These are phyloP conservation scores for Elsinoe perseae DNA, from an alignment of 2,329 filamentous ascomycete genomes.

Conservation along the genomic window DNA sequence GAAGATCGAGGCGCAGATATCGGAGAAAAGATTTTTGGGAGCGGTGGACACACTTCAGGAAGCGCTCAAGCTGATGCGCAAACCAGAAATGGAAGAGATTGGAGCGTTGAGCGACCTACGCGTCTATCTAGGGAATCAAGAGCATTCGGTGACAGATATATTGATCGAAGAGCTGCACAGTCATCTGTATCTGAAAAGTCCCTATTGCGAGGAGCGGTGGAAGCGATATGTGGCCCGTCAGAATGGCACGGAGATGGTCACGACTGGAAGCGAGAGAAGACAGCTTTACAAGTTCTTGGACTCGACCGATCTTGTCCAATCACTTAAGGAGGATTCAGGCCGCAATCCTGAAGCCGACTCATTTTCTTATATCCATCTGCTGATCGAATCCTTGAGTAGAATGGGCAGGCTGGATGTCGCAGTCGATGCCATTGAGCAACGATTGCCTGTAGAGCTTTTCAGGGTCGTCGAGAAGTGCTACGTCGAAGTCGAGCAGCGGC, in stretches of 20 bases:
- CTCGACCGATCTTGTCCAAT: constrained; percentile 45
- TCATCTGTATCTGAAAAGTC: constrained; percentile 93
- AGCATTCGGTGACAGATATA: constrained; percentile 85
- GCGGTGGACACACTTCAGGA: constrained; percentile 89
- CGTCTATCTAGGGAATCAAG: constrained; percentile 85
- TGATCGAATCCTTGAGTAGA: constrained; percentile 85
- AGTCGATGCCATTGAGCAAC: constrained; percentile 83
- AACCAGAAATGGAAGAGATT: constrained; percentile 84
- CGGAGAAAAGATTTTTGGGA: constrained; percentile 87
- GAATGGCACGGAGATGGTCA: constrained; percentile 18
- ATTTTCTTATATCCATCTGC: constrained; percentile 80
- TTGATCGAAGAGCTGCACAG: constrained; percentile 95
- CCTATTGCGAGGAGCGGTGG: constrained; percentile 95
- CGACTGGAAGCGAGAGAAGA: constrained; percentile 42
- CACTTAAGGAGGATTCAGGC: constrained; percentile 75
- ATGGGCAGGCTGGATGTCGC: constrained; percentile 78
- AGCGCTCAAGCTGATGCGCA: constrained; percentile 72
- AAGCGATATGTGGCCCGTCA: constrained; percentile 63
- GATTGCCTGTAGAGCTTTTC: constrained; percentile 88
- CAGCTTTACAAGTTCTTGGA: constrained; percentile 51
- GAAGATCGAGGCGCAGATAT: constrained; percentile 86
- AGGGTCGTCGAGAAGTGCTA: constrained; percentile 91
- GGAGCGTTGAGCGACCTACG: constrained; percentile 79
- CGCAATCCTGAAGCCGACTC: constrained; percentile 94
- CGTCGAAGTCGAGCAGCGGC: constrained; percentile 83